Evolutionary conservation across 78 protist genomes (phyloP), one percentile per base, ranked within the genome.

Genomic region (Dictyostelium purpureum): DNA sequence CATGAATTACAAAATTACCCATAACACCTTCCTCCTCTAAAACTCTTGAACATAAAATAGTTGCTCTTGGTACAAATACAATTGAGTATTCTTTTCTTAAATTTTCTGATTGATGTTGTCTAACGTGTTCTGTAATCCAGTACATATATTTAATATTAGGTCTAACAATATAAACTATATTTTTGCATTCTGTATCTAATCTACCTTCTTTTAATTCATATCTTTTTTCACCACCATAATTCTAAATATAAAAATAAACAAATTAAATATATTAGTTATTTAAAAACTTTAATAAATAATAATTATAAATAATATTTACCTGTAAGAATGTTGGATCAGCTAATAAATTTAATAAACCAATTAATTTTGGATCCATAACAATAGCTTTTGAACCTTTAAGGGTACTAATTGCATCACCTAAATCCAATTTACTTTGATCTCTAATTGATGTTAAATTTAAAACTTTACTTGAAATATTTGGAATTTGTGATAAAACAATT

Each of bases 11-110:
- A 33, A 96, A 52, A 33, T 24, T 71, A 33, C 76, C 87, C 35
- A 45, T 54, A 6, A 96, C 97, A 31, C 98, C 99, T 33, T 57
- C 89, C n/a, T 97, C 98, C 52, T 95, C 97, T 26, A 97, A 93
- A 11, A 95, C 92, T 11, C 93, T 74, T 45, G 95, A 91, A 79
- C 98, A 96, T n/a, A 96, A 18, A 28, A 85, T 40, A n/a, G 98
- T 95, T 12, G 74, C 38, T 12, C 97, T 92, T 42, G 98, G 97
- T 51, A 96, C 90, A 59, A 94, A 90, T 74, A 76, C 26, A 33
- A 97, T 78, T 14, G 67, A 42, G 79, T 94, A 94, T 10, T 51
- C 42, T 57, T 78, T 63, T 14, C 51, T 73, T 28, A 56, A 67
- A 11, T 73, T 47, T 38, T 76, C 63, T 66, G 54, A 42, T 21